Conservation (phyloP, 495 filamentous ascomycete genomes). For the Aspergillus bertholletiae region DNA sequence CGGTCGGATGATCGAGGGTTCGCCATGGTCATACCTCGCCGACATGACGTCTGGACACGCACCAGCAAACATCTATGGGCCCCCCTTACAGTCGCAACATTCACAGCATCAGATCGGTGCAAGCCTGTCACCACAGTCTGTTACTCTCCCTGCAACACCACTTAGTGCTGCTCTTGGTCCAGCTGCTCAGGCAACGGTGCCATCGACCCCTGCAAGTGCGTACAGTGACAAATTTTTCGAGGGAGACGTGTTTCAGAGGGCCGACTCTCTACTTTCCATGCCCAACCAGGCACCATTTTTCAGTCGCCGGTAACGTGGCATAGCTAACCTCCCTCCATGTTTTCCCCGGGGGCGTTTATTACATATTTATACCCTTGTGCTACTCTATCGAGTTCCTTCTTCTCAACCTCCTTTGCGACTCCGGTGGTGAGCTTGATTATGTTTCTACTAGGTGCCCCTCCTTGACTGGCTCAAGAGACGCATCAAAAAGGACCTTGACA, state of each 20-base stretch:
- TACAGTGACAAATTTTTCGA: slow-evolving; percentile 62
- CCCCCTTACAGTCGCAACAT: slow-evolving; percentile 33
- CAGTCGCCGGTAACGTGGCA: slow-evolving; percentile 27
- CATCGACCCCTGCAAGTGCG: slow-evolving; percentile 69
- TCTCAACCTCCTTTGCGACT: not conserved
- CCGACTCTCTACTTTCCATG: slow-evolving; percentile 66
- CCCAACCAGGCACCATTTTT: slow-evolving; percentile 42
- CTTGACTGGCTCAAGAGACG: not conserved
- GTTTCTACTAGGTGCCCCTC: not conserved
- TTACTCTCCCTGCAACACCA: slow-evolving; percentile 59
- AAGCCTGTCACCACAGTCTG: slow-evolving; percentile 36
- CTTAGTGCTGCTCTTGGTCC: slow-evolving; percentile 83
- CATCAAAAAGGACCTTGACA: not conserved
- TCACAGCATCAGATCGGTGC: slow-evolving; percentile 32
- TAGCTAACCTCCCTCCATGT: not conserved
- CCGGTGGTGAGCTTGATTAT: not conserved
- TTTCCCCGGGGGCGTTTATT: not conserved
- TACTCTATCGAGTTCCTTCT: not conserved
- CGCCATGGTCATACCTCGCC: slow-evolving; percentile 65
- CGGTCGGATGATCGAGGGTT: slow-evolving; percentile 66
- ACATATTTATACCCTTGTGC: not conserved
- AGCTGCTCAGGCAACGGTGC: slow-evolving; percentile 84
- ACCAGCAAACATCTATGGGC: slow-evolving; percentile 35
- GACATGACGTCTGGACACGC: slow-evolving; percentile 31
- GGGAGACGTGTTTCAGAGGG: slow-evolving; percentile 71